Base-by-base conservation (phyloP, 352 stramenopile genomes). In the Phytophthora rubi region DNA sequence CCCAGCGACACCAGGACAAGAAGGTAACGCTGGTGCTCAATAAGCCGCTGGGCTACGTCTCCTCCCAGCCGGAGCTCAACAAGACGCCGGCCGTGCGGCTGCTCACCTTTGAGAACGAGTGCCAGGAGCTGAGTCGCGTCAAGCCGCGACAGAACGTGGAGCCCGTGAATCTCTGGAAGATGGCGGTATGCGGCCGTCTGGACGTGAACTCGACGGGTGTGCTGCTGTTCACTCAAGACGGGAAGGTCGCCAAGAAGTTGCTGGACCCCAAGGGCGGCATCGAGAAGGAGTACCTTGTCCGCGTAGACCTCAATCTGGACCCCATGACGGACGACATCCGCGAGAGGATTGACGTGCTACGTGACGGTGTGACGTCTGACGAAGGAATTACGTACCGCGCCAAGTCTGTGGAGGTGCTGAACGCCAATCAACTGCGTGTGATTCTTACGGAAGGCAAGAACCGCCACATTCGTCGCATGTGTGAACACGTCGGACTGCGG, bases 391-490 rank as follows among this genome's bases (percentile, higher is more conserved):
- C 81, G 1, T 95, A 94, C 66, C 76, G 76, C 28, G 88, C 88
- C 58, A 94, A 94, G 73, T 89, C 76, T 39, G 86, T 93, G 53
- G 82, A 94, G 53, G 67, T 93, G 30, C 66, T 95, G 18, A 95
- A 95, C 62, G 86, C 81, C 32, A 90, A 96, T 63, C 85, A 95
- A 51, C 71, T 97, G 60, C 75, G 85, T 9, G 88, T 99, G 39
- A 88, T 97, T 39, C 77, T 99, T n/a, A 93, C 88, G 6, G 95
- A 99, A 78, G 97, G 97, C 53, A 91, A 98, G 59, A 97, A 99
- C 75, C 89, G 96, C 64, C 97, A 99, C 79, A 98, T 99, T 76
- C 94, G 97, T 9, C 95, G 88, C 75, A 99, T 99, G 97, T 97
- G 96, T 70, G 89, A 97, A 52, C 83, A 93, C 30, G 77, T 99